Percentiles rank a stretch among this genome's conserved stretches.
Evolutionary conservation across 495 filamentous ascomycete genomes (phyloP).

Genomic region (Clavariopsis aquatica): DNA sequence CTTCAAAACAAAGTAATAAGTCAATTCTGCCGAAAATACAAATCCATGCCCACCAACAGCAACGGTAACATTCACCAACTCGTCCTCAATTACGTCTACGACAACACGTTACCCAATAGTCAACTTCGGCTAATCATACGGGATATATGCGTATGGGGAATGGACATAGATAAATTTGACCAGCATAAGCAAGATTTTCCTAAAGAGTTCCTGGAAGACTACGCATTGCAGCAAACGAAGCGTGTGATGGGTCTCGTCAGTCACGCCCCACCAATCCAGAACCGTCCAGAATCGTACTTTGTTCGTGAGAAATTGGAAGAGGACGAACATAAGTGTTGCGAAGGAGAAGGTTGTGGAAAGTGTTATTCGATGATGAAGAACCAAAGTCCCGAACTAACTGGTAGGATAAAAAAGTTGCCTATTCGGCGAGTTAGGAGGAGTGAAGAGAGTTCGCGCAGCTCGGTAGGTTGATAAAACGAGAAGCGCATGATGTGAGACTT

Average conservation of each 20-base stretch:
- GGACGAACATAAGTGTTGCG: not conserved
- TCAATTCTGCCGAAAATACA: not conserved
- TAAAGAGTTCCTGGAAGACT: slow-evolving; percentile 15
- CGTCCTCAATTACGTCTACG: slow-evolving; percentile 5
- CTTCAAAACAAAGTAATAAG: slow-evolving; percentile 5
- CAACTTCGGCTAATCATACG: not conserved
- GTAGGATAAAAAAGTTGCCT: not conserved
- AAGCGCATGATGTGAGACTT: too few species aligned
- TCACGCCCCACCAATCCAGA: not conserved
- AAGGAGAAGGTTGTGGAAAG: too few species aligned
- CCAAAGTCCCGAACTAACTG: too few species aligned
- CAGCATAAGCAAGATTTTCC: not conserved
- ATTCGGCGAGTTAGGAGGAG: not conserved
- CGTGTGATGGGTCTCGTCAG: not conserved
- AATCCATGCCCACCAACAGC: not conserved
- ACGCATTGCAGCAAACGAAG: slow-evolving; percentile 5
- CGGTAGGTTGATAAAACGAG: too few species aligned
- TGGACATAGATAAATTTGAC: not conserved
- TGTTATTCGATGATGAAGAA: too few species aligned
- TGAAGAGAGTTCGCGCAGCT: not conserved
- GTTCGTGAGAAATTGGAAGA: not conserved
- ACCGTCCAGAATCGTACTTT: not conserved
- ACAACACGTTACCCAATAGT: not conserved
- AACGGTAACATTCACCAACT: not conserved
- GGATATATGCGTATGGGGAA: slow-evolving; percentile 8